Evolutionary conservation across 176 grass and related monocot species (phyloP), one percentile per base, ranked within the genome.

Genomic region (Juncus inflexus): DNA sequence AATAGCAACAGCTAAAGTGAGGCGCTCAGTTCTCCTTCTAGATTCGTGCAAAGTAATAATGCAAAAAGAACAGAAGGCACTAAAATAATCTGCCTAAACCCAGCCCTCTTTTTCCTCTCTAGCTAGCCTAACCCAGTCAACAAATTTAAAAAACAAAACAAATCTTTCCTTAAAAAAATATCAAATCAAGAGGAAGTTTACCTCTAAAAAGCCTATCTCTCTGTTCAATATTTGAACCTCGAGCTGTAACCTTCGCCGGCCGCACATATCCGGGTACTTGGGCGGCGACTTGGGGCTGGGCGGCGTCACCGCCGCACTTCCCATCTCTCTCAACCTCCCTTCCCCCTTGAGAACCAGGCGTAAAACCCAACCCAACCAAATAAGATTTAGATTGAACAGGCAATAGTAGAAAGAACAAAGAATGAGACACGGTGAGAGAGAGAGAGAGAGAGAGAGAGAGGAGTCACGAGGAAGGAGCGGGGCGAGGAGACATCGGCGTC

Each of bases 211-310:
- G 6, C 78, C 76, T 74, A 99, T 9, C 83, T 99, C 94, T 7
- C 94, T 87, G 79, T 86, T 82, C 45, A 99, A 80, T 75, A 99
- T 92, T 67, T 92, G 94, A 60, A 99, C 82, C 67, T 99, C 88
- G 2, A 99, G 85, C 72, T 92, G 94, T 73, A 99, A 56, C 50
- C 87, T 81, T 40, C 91, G 72, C 5, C 91, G 87, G 42, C 87
- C 91, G 81, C 91, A 90, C 66, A 85, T 68, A 77, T 96, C 91
- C 35, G 91, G 87, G 87, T 90, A 86, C 79, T 70, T 76, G 69
- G 87, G 91, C 81, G 91, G 91, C 57, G 91, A 96, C 84, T 70
- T 76, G 37, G 91, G 87, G 69, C 53, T 49, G 6, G 91, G 91
- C 39, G 91, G 72, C 63, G 71, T 80, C 42, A 79, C 60, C 65